Evolutionary conservation across 2,329 filamentous ascomycete species (phyloP), one percentile per base, ranked within the genome.

Genomic region (Clarireedia sp.): DNA sequence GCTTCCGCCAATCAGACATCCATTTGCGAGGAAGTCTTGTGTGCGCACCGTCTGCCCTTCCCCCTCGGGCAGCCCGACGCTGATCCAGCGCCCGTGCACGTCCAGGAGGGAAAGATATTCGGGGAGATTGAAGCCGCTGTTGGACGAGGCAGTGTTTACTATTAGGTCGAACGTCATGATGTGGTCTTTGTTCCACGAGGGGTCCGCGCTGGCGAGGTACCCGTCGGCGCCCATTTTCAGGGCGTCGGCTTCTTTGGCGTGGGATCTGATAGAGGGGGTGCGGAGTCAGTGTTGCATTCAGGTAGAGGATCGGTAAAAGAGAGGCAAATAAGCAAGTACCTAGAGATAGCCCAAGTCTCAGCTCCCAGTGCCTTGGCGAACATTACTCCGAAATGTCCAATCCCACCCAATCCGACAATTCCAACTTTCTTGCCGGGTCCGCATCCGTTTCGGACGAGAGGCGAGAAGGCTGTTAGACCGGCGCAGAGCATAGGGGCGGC

Each of bases 401-500:
- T 79, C 12, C 85, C 85, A 17, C 85, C 85, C 61, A 90, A 74
- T 59, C 87, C 87, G 8, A 90, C 81, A 58, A 91, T 81, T 38
- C 80, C 87, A 21, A 90, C 82, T 74, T 89, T 89, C 76, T 88
- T 89, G 59, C 89, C 89, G 1, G 86, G 86, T 0, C 87, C 87
- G 57, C 80, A 79, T 21, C 87, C 87, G 66, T 90, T 84, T 48
- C 89, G 80, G 60, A 88, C 84, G 14, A 95, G 77, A 1, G 90
- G 89, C 58, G 81, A 86, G 74, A 84, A 95, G 57, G 83, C 83
- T 3, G 90, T 95, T 62, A 95, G 77, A 60, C 90, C 90, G 41
- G 88, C 90, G 71, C 90, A 95, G 63, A 94, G 78, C 86, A 91
- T 90, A 9, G 87, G 87, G 1, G 88, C 89, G 1, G 85, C 87